Evolutionary conservation across 768 basidiomycete species (phyloP), one percentile per base, ranked within the genome.

Genomic region (Kwoniella sp.): DNA sequence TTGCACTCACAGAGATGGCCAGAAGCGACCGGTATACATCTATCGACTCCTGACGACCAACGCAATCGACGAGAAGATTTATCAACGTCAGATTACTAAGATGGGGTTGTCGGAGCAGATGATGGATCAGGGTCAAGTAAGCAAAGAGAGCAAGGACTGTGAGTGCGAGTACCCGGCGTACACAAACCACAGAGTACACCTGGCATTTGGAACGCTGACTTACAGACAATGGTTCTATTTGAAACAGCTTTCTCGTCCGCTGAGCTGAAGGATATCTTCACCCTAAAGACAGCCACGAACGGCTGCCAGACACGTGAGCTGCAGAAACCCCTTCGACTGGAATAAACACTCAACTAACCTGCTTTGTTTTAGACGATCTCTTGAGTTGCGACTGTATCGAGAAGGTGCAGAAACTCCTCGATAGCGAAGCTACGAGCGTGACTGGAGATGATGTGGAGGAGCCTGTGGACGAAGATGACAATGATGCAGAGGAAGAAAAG

Each of bases 181-280:
- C n/a, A n/a, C n/a, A n/a, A n/a, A n/a, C n/a, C n/a, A n/a, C n/a
- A n/a, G n/a, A n/a, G n/a, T n/a, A n/a, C n/a, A n/a, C n/a, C n/a
- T n/a, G n/a, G n/a, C n/a, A n/a, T n/a, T n/a, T n/a, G n/a, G n/a
- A n/a, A n/a, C n/a, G n/a, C n/a, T n/a, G n/a, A n/a, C n/a, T n/a
- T n/a, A n/a, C n/a, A 25, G 33, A 19, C 1, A 1, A 9, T 36
- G 59, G 46, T 27, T 48, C 27, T 25, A 40, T 4, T 30, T 46
- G 19, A 36, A 33, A 33, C 33, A 79, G 78, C 78, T 3, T 79
- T 79, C 65, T 69, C 75, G 10, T 60, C 64, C 0, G 75, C 71
- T 7, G 75, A 98, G 90, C 85, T 98, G 47, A 88, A 88, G 37
- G 92, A 94, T 77, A 90, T 98, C 68, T 98, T 97, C 81, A 88